phyloP scores from a whole-genome alignment of 2,329 filamentous ascomycete species.

The Fusarium succisae region DNA sequence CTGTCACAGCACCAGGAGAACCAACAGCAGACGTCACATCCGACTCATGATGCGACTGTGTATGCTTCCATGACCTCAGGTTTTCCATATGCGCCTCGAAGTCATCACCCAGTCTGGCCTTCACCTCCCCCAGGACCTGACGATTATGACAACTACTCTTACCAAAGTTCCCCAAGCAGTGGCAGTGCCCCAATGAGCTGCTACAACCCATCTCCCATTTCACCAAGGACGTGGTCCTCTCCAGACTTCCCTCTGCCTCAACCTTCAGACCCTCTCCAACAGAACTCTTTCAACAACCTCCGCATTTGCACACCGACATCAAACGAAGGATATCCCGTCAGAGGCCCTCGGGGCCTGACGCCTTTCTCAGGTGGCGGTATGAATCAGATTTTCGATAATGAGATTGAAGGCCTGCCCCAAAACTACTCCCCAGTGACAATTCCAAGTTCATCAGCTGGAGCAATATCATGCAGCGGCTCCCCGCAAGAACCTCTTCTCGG shows the following conservation, averaged over 20 bases:
- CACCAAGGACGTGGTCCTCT: constrained; percentile 50
- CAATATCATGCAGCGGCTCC: constrained; percentile 33
- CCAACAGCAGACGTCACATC: constrained; percentile 25
- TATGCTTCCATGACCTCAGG: constrained; percentile 38
- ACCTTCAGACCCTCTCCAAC: constrained; percentile 31
- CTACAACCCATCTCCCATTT: constrained; percentile 45
- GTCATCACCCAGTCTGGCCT: constrained; percentile 44
- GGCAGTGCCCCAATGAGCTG: constrained; percentile 34
- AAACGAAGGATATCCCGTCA: constrained; percentile 27
- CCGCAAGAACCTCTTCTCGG: constrained; percentile 29
- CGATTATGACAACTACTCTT: constrained; percentile 51
- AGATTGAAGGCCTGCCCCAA: constrained; percentile 27
- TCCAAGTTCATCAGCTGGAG: constrained; percentile 20
- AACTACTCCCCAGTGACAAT: constrained; percentile 18
- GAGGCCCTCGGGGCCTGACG: constrained; percentile 30
- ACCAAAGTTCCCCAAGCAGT: constrained; percentile 46
- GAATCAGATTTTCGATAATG: constrained; percentile 26
- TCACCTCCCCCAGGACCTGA: constrained; percentile 51
- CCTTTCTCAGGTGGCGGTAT: constrained; percentile 27
- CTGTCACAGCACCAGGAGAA: constrained; percentile 33
- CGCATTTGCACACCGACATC: constrained; percentile 42
- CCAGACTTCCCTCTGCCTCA: constrained; percentile 38
- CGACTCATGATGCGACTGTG: constrained; percentile 27
- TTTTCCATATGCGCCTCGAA: constrained; percentile 36
- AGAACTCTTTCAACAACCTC: constrained; percentile 34